These are phyloP conservation scores for Fraxinus pennsylvanica DNA, from an alignment of 257 asterid species.

Conservation along the genomic window DNA sequence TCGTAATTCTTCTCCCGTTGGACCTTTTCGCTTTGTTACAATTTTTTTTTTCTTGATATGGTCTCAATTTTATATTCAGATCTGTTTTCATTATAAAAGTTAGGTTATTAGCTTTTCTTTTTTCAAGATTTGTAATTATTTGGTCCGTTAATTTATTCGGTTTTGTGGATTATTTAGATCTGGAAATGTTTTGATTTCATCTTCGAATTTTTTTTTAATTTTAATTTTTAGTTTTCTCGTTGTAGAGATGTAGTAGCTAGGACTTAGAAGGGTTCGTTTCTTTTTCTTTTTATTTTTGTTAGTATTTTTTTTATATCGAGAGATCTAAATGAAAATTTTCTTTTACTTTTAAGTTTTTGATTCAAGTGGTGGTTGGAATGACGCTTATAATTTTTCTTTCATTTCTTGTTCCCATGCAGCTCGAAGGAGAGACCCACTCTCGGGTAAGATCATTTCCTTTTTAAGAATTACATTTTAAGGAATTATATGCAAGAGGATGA, in stretches of 20 bases:
- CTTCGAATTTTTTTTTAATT: background rate
- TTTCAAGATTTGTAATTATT: conserved; percentile 9
- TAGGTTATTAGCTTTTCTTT: background rate
- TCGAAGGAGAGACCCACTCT: conserved; percentile 99
- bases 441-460: conserved; percentile 56
- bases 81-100: conserved; percentile 26
- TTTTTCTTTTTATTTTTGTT: background rate
- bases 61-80: conserved; percentile 24
- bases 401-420: conserved; percentile 52
- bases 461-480: conserved; percentile 2
- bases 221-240: background rate
- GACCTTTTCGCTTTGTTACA: background rate
- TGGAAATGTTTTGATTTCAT: background rate
- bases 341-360: too few relatives aligned
- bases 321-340: conserved; percentile 10
- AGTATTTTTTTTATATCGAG: background rate
- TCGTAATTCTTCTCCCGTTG: background rate
- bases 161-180: conserved; percentile 5
- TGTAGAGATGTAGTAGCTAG: background rate
- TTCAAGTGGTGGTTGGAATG: background rate
- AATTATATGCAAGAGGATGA: background rate
- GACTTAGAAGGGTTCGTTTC: background rate
- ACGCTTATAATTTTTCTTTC: background rate
- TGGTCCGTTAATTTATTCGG: background rate
- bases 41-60: conserved; percentile 1